Percentiles rank a stretch among this genome's conserved stretches.
Evolutionary conservation across 2,329 filamentous ascomycete genomes (phyloP).

Genomic region (Ophiostoma ips): DNA sequence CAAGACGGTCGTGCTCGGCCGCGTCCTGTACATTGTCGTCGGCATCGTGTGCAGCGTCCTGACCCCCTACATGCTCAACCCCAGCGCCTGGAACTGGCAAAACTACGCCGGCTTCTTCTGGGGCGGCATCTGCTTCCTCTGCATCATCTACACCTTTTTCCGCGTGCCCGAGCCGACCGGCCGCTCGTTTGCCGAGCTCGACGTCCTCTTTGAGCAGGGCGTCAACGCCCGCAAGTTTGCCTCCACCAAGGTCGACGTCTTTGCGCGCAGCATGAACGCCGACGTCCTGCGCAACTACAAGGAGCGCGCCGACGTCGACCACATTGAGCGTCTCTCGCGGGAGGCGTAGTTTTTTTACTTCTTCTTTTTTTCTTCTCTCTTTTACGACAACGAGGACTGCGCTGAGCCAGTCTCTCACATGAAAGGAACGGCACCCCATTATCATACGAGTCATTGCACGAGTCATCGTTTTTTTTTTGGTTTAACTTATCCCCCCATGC

Average conservation of each 20-base stretch:
- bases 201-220: slow-evolving; percentile 65
- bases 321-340: slow-evolving; percentile 8
- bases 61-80: slow-evolving; percentile 89
- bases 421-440: no score
- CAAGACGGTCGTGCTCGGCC: slow-evolving; percentile 49
- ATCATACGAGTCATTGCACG: no score
- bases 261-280: slow-evolving; percentile 35
- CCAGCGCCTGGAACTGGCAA: slow-evolving; percentile 71
- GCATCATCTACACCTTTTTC: slow-evolving; percentile 71
- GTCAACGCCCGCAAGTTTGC: slow-evolving; percentile 63
- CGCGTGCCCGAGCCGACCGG: slow-evolving; percentile 67
- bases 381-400: no score
- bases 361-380: no score
- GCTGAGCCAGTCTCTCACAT: no score
- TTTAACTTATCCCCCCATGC: background rate
- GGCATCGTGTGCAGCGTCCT: slow-evolving; percentile 69
- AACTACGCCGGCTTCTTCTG: slow-evolving; percentile 85
- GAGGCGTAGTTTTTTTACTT: background rate
- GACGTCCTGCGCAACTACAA: slow-evolving; percentile 36
- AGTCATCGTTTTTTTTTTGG: no score
- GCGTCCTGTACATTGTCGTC: slow-evolving; percentile 46
- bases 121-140: slow-evolving; percentile 66
- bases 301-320: slow-evolving; percentile 21
- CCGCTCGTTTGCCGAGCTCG: slow-evolving; percentile 73
- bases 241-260: slow-evolving; percentile 40